Conservation (phyloP, 345 rosid species). For the Eutrema yunnanense region DNA sequence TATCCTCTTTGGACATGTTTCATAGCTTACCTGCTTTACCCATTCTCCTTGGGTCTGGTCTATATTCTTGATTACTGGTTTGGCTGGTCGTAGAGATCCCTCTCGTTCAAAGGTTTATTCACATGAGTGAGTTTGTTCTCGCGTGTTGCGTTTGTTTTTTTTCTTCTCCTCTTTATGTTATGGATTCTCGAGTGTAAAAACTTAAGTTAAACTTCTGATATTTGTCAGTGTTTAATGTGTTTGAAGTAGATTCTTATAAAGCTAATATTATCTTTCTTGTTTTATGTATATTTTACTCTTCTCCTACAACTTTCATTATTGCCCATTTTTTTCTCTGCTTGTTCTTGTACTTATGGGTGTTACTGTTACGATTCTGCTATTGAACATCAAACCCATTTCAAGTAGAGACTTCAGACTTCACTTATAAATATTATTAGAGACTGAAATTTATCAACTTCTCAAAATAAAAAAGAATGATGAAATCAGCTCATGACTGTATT, state of each 20-base stretch:
- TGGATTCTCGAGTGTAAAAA: constrained; percentile 2
- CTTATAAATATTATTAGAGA: not conserved
- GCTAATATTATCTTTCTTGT: constrained; percentile 7
- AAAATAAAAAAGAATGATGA: not conserved
- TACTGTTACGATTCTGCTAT: not conserved
- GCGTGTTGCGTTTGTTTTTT: not conserved
- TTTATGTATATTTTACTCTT: not conserved
- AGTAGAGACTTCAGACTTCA: not conserved
- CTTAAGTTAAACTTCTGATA: not conserved
- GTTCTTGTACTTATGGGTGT: not conserved
- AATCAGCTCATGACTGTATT: not conserved
- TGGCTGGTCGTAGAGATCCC: constrained; percentile 83
- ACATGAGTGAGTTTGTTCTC: constrained; percentile 5
- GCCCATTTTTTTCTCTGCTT: not conserved
- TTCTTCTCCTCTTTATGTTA: not conserved
- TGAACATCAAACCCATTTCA: not conserved
- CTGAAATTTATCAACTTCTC: not conserved
- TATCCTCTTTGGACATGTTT: constrained; percentile 91
- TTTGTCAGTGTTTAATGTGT: constrained; percentile 7
- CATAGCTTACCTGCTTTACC: constrained; percentile 65
- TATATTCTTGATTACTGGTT: constrained; percentile 73
- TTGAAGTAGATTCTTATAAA: not conserved
- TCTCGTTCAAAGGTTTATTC: not conserved
- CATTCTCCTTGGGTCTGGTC: constrained; percentile 78
- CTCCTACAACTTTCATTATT: not conserved